phyloP scores from a whole-genome alignment of 2,329 filamentous ascomycete species.

The Colletotrichum higginsianum region DNA sequence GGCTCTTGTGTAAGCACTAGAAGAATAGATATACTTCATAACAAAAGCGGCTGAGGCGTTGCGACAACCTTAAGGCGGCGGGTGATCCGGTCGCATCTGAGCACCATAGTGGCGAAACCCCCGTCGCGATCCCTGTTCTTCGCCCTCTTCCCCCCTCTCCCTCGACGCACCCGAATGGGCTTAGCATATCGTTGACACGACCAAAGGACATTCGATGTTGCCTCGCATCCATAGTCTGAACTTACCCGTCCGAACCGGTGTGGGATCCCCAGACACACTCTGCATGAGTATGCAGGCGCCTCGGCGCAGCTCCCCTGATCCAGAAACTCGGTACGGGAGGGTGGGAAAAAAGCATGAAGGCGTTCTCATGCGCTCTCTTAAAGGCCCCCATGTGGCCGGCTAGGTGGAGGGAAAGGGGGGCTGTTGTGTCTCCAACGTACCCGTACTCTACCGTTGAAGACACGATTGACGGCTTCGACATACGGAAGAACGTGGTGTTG shows the following conservation, averaged over 20 bases:
- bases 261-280: background rate
- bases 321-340: slow-evolving; percentile 13
- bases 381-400: background rate
- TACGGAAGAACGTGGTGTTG: background rate
- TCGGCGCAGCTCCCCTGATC: slow-evolving; percentile 14
- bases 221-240: background rate
- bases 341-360: background rate
- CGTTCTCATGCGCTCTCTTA: background rate
- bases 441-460: background rate
- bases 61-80: too few relatives aligned
- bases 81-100: too few relatives aligned
- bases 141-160: background rate
- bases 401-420: too few relatives aligned
- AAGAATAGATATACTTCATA: too few relatives aligned
- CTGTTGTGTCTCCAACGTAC: background rate
- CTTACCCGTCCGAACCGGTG: background rate
- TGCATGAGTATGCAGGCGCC: background rate
- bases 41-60: too few relatives aligned
- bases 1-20: too few relatives aligned
- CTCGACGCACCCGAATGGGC: background rate
- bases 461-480: background rate
- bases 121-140: background rate
- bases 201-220: background rate
- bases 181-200: background rate
- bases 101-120: background rate